A percentile compares a stretch with the other conserved stretches of the same genome.
These are phyloP conservation scores for Knoxdaviesia capensis DNA, from an alignment of 2,329 filamentous ascomycete species.

Conservation along the genomic window DNA sequence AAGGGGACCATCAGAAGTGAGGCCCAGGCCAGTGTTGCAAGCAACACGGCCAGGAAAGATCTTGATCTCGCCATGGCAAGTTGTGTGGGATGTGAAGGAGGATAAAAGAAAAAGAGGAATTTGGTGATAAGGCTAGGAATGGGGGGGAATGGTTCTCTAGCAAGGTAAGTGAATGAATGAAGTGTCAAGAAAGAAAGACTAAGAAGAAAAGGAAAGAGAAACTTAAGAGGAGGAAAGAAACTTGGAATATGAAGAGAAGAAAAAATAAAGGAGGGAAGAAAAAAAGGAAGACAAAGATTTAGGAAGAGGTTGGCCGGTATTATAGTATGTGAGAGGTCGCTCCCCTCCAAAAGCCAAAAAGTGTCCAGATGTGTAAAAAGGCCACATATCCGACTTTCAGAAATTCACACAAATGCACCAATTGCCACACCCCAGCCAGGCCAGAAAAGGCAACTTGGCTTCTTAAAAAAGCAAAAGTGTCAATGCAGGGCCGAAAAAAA, in stretches of 20 bases:
- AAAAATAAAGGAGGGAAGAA: slow-evolving; percentile 6
- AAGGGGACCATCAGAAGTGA: slow-evolving; percentile 78
- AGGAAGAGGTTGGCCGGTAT: no score
- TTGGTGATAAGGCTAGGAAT: background rate
- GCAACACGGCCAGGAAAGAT: slow-evolving; percentile 53
- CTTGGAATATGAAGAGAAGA: background rate
- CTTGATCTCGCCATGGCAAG: slow-evolving; percentile 32
- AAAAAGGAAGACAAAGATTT: slow-evolving; percentile 8
- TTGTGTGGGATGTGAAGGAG: slow-evolving; percentile 2
- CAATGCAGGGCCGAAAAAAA: no score
- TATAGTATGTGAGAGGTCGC: no score
- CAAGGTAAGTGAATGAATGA: background rate
- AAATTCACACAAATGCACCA: no score
- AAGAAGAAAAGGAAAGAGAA: slow-evolving; percentile 6
- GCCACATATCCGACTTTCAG: no score
- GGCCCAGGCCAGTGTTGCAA: slow-evolving; percentile 85
- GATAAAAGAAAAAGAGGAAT: slow-evolving; percentile 4
- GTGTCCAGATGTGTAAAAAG: no score
- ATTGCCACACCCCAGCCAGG: no score
- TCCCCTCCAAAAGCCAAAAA: no score
- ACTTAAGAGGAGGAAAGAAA: slow-evolving; percentile 4
- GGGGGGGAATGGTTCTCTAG: background rate
- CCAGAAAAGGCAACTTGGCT: no score
- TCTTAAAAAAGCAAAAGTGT: no score
- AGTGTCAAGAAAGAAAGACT: slow-evolving; percentile 3